Conservation (phyloP, 2,329 filamentous ascomycete genomes). For the Blastomyces emzantsi region DNA sequence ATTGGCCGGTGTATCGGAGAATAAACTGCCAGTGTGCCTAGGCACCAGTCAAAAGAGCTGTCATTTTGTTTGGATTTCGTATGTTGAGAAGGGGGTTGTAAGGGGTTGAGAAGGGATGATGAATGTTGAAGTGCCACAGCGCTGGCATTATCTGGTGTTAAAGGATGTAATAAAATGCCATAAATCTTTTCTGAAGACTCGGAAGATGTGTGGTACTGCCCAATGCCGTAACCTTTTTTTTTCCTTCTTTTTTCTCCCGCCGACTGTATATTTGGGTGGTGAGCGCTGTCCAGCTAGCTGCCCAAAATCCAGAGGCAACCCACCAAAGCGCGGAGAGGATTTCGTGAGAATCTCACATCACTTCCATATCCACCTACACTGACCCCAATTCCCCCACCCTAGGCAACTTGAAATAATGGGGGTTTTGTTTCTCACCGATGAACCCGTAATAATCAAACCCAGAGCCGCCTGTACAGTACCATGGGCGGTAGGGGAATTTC, state of each 20-base stretch:
- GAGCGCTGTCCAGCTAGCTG: neutral
- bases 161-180: neutral
- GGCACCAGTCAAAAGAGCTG: neutral
- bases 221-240: neutral
- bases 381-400: neutral
- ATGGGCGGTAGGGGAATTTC: slow-evolving; percentile 4
- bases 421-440: neutral
- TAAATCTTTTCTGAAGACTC: neutral
- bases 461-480: neutral
- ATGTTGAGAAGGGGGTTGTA: neutral
- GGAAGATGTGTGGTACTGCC: neutral
- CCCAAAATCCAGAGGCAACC: neutral
- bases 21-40: slow-evolving; percentile 1
- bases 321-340: neutral
- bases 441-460: neutral
- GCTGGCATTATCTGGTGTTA: neutral
- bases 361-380: neutral
- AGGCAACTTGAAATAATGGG: neutral
- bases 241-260: too few relatives aligned
- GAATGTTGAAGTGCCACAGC: neutral
- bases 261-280: neutral
- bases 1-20: slow-evolving; percentile 8
- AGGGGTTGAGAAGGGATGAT: neutral
- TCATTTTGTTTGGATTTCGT: slow-evolving; percentile 8
- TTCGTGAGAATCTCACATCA: neutral